Percentiles rank a stretch among this genome's conserved stretches.
Evolutionary conservation across 1,284 basidiomycete species (phyloP).

Genomic region (Sporisorium reilianum): DNA sequence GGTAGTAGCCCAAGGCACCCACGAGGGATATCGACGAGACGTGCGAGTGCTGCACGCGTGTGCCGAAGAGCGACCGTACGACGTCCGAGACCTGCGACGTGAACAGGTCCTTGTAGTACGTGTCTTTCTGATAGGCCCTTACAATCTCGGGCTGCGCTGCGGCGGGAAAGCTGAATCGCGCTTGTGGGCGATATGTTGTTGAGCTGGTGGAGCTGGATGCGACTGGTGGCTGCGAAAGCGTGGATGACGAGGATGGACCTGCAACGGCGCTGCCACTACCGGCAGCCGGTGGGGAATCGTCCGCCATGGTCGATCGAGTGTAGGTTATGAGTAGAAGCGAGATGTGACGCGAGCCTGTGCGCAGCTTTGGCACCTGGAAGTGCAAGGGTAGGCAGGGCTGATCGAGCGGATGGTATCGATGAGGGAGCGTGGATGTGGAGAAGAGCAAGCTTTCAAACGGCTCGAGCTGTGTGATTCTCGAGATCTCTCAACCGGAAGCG

Average conservation of each 20-base stretch:
- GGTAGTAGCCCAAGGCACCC: conserved; percentile 68
- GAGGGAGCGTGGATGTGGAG: conserved; percentile 4
- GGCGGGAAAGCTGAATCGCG: conserved; percentile 35
- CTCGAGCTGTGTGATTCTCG: background rate
- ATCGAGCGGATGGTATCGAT: conserved; percentile 1
- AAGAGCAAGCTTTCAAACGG: conserved; percentile 2
- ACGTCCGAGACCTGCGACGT: conserved; percentile 68
- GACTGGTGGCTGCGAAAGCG: background rate
- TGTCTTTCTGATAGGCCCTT: conserved; percentile 49
- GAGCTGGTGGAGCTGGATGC: background rate
- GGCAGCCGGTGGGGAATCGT: conserved; percentile 12
- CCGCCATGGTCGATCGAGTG: conserved; percentile 14
- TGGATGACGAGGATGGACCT: background rate
- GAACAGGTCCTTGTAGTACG: conserved; percentile 69
- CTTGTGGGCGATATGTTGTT: conserved; percentile 28
- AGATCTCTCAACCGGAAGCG: conserved; percentile 5
- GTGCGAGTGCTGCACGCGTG: conserved; percentile 67
- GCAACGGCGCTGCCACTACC: conserved; percentile 1
- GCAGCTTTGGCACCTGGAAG: background rate
- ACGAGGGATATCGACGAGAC: conserved; percentile 62
- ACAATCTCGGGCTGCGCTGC: conserved; percentile 51
- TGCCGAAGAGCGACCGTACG: conserved; percentile 65
- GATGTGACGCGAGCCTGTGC: background rate
- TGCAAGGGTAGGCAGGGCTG: background rate
- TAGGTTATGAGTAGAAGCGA: background rate